Evolutionary conservation across 148 eudicot species (phyloP), one percentile per base, ranked within the genome.

Genomic region (Silene uniflora): DNA sequence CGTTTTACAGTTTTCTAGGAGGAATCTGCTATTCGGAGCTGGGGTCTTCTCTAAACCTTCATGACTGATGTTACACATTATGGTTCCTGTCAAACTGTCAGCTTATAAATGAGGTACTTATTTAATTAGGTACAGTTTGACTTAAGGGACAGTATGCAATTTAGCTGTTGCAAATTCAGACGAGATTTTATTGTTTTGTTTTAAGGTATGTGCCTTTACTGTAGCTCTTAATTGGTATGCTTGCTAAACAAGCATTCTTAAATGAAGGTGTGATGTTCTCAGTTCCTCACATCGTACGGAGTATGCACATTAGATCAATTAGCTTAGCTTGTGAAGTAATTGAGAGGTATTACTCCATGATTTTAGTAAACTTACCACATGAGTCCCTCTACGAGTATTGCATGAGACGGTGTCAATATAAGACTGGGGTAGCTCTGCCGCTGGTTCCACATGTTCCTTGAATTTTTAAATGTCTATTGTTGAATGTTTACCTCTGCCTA

Each of bases 21-120:
- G 93, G 71, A 91, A 91, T 83, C 87, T 91, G 73, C 74, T 91
- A 23, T 91, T 91, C 82, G 97, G 89, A 83, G 93, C 97, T 76
- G 97, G 97, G 35, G 90, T 78, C 69, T 83, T 91, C 54, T 84
- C 91, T 25, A 78, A 75, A 65, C 63, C 6, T 44, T 68, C 65
- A 67, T 81, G 77, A 81, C 65, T 35, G 24, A n/a, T 16, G 27
- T 71, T 46, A 32, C 76, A 19, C 44, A 64, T 67, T 49, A 49
- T 21, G 21, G 72, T 66, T 66, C 62, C 69, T 66, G 78, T 66
- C 8, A 75, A 61, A 25, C 72, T 66, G 71, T 19, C 58, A 54
- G 19, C 24, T n/a, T 75, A 52, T 75, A 3, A 74, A 54, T 64
- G 62, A 8, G 59, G 71, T 39, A 39, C 44, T 39, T 67, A 75